Evolutionary conservation across 805 yeast genomes (phyloP), one percentile per base, ranked within the genome.

Genomic region (Priceomyces haplophilus): DNA sequence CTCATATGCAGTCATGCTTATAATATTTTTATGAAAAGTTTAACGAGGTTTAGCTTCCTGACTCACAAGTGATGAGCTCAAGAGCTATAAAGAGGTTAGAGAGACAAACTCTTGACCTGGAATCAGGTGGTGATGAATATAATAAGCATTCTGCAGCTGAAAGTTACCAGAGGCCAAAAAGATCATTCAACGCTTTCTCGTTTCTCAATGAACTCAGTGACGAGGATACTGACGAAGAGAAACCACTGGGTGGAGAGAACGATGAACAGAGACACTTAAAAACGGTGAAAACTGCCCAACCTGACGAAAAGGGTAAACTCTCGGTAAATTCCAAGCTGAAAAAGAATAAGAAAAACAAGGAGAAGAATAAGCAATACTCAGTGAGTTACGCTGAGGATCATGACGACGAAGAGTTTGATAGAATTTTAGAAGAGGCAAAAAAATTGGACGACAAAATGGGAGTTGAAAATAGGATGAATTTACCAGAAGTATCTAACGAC

Each of bases 391-490:
- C 40, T 5, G 45, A 41, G 8, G 57, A 45, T 2, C 62, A 65
- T n/a, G 71, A 73, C 44, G 84, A 80, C 49, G 82, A 77, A 6
- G 87, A 80, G 25, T 61, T 84, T 19, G 87, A 82, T 57, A 64
- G 64, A 45, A 64, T 82, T 3, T 56, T 84, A 3, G 73, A 65
- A 15, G 77, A 80, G 41, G 61, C 58, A 23, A 59, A 56, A 31
- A 43, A 52, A 19, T 53, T 55, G 42, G 69, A 68, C 43, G 46
- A 48, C 18, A 37, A 32, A 24, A 32, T 23, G 3, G 37, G 24
- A 7, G 15, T 4, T 7, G 16, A 38, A 21, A 48, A 29, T 29
- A n/a, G 1, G 24, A 25, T 31, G 41, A 43, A 38, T 25, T 34
- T 13, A 16, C 34, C 36, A 34, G 34, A 34, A 7, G 16, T 27